Evolutionary conservation across 2,329 filamentous ascomycete genomes (phyloP), one percentile per base, ranked within the genome.

Genomic region (Leptographium galeiforme): DNA sequence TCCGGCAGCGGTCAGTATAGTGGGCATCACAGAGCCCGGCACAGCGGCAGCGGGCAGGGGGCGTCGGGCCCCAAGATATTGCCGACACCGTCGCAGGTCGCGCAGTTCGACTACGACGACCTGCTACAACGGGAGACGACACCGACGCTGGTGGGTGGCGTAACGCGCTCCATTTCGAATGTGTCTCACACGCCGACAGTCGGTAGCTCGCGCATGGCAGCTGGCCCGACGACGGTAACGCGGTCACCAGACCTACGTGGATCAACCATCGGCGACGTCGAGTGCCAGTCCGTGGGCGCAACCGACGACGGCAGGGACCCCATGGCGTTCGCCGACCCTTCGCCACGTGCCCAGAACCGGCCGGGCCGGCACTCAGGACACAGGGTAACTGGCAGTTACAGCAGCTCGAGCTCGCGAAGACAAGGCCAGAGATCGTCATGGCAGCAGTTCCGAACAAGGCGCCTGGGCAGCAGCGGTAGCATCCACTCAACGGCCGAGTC

Each of bases 31-130:
- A 43, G 34, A 8, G 43, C 43, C 19, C 33, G 34, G 16, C 13
- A 30, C 11, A 25, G 38, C 25, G 48, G 48, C 8, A 33, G 30
- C 13, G 48, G 39, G 16, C 25, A 12, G 14, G n/a, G 32, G 18
- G 33, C 19, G 19, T 16, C 32, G 67, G 14, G 32, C 4, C 45
- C 45, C 2, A 55, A 52, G 39, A 50, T 49, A 12, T 70, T 68
- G 57, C 63, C 62, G 3, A 67, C 72, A 1, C 64, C 72, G 13
- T 73, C 72, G 0, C 71, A 75, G 47, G 63, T 70, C 6, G 71
- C 72, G 54, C 66, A 66, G 36, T 63, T 69, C 54, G 72, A 72
- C 34, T 63, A 68, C 30, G 69, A 75, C 45, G 59, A 60, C 14
- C 52, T 61, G 34, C 69, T 71, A 8, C 58, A 71, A 11, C 66